Evolutionary conservation across 1,139 yeast species (phyloP), one percentile per base, ranked within the genome.

Genomic region (Lodderomyces orthopsilosis): DNA sequence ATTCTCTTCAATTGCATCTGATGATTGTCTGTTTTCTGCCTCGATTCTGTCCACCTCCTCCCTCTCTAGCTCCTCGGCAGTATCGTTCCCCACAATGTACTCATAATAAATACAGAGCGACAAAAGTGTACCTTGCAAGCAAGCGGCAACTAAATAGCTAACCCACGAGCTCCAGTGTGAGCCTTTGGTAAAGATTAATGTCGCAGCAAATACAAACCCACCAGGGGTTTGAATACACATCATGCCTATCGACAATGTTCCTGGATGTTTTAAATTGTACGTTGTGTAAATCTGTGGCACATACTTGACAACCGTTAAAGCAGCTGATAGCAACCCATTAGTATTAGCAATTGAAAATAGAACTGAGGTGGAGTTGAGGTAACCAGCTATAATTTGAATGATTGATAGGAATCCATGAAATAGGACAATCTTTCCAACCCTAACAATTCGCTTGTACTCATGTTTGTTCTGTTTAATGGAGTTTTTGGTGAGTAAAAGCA

Each of bases 191-290:
- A 78, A 64, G 44, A 80, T 84, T 44, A 89, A 66, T 2, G 88
- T 81, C 13, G 80, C 74, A 0, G 94, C 78, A 83, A 93, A 88
- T 2, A 86, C 49, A 53, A 78, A 84, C 21, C 96, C 95, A 12
- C 96, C 96, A 0, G 96, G 96, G 14, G 95, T 87, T 59, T 89
- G 96, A 50, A 89, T 76, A 43, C 83, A 68, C 93, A 89, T 85
- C 89, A 86, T 87, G 6, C 84, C 79, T 18, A 86, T 71, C 0
- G 95, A 85, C 30, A 89, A 70, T 0, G 91, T 83, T 2, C 96
- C 96, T 0, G 94, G 84, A 52, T 83, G 91, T 55, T 84, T 83
- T 46, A 87, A 71, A 2, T 54, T 59, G 56, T 73, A 83, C 0
- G 96, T 88, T 26, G 93, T 86, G 51, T 69, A 63, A 10, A 89